A percentile compares a stretch with the other conserved stretches of the same genome.
phyloP scores from a whole-genome alignment of 208 protist genomes.

The Wallacemonas sp. region DNA sequence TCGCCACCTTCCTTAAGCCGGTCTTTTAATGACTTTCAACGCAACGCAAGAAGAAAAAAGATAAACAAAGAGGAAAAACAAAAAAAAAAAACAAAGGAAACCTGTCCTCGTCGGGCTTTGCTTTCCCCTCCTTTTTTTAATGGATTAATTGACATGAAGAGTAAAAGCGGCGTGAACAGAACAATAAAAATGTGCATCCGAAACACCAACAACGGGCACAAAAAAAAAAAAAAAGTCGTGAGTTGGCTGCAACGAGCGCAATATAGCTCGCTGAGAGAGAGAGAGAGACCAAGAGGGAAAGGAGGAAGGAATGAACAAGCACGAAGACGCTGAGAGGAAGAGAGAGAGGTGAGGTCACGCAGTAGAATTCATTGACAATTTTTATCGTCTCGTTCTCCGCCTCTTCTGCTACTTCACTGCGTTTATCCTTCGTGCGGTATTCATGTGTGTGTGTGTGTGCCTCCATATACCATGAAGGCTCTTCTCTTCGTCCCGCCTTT shows the following conservation, averaged over 20 bases:
- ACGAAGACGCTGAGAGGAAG: too few species aligned
- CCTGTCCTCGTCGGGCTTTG: too few species aligned
- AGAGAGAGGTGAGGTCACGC: too few species aligned
- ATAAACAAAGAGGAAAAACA: constrained; percentile 10
- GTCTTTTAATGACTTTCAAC: too few species aligned
- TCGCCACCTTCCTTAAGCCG: too few species aligned
- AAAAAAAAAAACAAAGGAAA: constrained; percentile 14
- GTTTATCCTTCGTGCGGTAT: neutral
- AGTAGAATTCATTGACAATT: too few species aligned
- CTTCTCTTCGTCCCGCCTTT: neutral
- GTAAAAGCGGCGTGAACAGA: constrained; percentile 8
- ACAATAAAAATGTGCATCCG: neutral
- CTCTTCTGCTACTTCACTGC: neutral
- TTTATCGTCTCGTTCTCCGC: too few species aligned
- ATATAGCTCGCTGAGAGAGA: neutral
- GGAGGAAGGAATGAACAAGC: too few species aligned
- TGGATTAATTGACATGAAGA: constrained; percentile 3
- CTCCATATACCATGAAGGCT: neutral
- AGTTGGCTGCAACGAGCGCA: too few species aligned
- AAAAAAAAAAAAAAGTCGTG: neutral
- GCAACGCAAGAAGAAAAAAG: neutral
- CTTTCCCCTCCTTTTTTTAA: too few species aligned
- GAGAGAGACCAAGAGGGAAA: constrained; percentile 1
- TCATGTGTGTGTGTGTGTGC: too few species aligned
- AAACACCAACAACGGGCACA: neutral